phyloP scores from a whole-genome alignment of 2,329 filamentous ascomycete species.

The Kalaharituber pfeilii region DNA sequence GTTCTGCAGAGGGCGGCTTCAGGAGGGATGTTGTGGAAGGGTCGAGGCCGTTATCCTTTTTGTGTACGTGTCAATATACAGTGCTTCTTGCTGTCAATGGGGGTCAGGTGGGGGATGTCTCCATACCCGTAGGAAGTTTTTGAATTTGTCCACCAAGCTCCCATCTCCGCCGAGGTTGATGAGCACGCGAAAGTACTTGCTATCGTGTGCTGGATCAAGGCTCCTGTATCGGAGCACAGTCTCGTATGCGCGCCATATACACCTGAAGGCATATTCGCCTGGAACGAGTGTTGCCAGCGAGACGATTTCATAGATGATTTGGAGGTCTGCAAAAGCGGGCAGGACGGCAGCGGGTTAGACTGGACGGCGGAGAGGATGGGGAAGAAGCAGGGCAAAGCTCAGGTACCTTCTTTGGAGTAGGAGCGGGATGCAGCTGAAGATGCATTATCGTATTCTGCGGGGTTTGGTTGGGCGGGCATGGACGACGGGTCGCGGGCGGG shows the following conservation, averaged over 20 bases:
- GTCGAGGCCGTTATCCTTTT: constrained; percentile 10
- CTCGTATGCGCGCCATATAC: constrained; percentile 18
- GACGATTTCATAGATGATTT: constrained; percentile 19
- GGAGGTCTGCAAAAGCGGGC: constrained; percentile 10
- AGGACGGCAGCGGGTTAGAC: neutral
- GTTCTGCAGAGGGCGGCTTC: constrained; percentile 11
- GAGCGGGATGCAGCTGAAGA: neutral
- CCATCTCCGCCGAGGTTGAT: neutral
- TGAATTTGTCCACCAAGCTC: neutral
- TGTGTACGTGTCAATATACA: no score
- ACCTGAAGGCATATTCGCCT: constrained; percentile 8
- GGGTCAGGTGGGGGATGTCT: no score
- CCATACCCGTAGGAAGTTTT: neutral
- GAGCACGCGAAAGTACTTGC: constrained; percentile 11
- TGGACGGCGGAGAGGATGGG: neutral
- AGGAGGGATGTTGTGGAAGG: constrained; percentile 8
- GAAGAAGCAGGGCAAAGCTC: neutral
- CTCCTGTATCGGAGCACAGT: constrained; percentile 13
- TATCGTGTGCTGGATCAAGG: constrained; percentile 15
- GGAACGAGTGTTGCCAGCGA: constrained; percentile 15
- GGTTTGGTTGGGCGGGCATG: constrained; percentile 1
- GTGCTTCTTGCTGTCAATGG: neutral
- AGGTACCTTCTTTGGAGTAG: neutral
- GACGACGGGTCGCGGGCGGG: neutral
- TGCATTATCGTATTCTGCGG: constrained; percentile 1